Percentiles rank a stretch among this genome's conserved stretches.
These are phyloP conservation scores for Fusarium nanum DNA, from an alignment of 2,329 filamentous ascomycete genomes.

Conservation along the genomic window DNA sequence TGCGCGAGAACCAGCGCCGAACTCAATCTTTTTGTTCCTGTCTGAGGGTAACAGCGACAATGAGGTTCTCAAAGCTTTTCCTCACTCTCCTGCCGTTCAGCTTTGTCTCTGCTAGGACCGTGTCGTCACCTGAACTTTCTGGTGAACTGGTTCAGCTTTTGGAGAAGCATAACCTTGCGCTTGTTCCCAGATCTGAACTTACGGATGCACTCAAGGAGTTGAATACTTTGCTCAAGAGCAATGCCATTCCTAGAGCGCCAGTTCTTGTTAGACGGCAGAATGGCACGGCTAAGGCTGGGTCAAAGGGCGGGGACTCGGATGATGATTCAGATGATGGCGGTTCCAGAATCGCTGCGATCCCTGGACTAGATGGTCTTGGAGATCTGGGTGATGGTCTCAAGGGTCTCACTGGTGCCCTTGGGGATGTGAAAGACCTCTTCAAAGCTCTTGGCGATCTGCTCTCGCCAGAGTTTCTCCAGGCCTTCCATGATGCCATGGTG, in stretches of 20 bases:
- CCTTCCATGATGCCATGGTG: slow-evolving; percentile 56
- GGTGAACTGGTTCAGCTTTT: slow-evolving; percentile 55
- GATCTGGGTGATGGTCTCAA: slow-evolving; percentile 36
- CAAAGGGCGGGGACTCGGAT: slow-evolving; percentile 9
- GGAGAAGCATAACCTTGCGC: slow-evolving; percentile 57
- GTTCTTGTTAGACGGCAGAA: slow-evolving; percentile 33
- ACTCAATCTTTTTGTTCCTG: background rate
- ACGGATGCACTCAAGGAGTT: slow-evolving; percentile 59
- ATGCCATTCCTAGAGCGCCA: slow-evolving; percentile 8
- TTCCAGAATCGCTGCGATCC: slow-evolving; percentile 3
- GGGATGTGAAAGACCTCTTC: slow-evolving; percentile 42
- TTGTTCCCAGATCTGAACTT: slow-evolving; percentile 59
- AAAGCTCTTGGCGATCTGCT: slow-evolving; percentile 50
- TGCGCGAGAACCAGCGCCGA: background rate
- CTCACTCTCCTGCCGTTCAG: slow-evolving; percentile 51
- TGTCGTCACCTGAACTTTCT: slow-evolving; percentile 48
- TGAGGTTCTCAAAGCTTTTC: slow-evolving; percentile 54
- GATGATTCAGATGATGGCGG: slow-evolving; percentile 1
- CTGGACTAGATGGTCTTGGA: slow-evolving; percentile 36
- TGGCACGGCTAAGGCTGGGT: slow-evolving; percentile 6
- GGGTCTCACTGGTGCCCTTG: slow-evolving; percentile 42
- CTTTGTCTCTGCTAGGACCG: slow-evolving; percentile 45
- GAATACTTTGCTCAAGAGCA: slow-evolving; percentile 54
- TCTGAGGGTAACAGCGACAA: slow-evolving; percentile 30
- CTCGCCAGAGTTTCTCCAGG: slow-evolving; percentile 55